These are phyloP conservation scores for Beta vulgaris DNA, from an alignment of 148 eudicot genomes.

Conservation along the genomic window DNA sequence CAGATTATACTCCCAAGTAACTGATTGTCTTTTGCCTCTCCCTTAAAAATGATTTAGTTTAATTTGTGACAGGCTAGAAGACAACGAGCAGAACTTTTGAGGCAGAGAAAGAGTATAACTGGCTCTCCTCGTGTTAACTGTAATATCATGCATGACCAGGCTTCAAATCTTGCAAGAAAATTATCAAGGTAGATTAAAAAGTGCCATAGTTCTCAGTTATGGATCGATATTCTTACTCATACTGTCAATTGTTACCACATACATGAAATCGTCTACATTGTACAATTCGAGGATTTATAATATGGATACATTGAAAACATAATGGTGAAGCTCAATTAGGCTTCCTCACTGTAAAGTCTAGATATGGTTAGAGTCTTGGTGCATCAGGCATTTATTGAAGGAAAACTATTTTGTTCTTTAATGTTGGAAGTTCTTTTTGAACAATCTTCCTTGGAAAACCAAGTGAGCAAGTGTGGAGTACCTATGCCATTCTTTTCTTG, in stretches of 20 bases:
- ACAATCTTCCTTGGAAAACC: background rate
- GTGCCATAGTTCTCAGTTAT: background rate
- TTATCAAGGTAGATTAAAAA: conserved; percentile 40
- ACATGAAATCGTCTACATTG: background rate
- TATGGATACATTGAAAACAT: background rate
- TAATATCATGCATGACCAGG: conserved; percentile 45
- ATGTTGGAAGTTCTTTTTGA: background rate
- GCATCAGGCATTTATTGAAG: background rate
- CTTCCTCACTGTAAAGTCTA: background rate
- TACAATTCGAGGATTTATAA: background rate
- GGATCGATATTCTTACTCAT: background rate
- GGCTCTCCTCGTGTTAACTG: conserved; percentile 33
- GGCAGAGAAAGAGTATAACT: conserved; percentile 51
- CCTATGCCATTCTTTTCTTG: background rate
- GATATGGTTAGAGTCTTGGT: background rate
- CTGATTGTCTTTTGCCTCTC: background rate
- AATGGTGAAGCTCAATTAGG: background rate
- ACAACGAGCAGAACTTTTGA: conserved; percentile 74
- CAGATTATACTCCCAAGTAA: background rate
- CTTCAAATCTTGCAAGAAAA: conserved; percentile 61
- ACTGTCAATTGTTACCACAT: background rate
- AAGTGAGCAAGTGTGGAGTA: background rate
- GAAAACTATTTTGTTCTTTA: too few species aligned
- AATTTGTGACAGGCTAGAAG: conserved; percentile 68
- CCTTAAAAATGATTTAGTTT: background rate